A percentile compares a stretch with the other conserved stretches of the same genome.
Conservation (phyloP, 352 stramenopile genomes). For the Globisporangium canariense region DNA sequence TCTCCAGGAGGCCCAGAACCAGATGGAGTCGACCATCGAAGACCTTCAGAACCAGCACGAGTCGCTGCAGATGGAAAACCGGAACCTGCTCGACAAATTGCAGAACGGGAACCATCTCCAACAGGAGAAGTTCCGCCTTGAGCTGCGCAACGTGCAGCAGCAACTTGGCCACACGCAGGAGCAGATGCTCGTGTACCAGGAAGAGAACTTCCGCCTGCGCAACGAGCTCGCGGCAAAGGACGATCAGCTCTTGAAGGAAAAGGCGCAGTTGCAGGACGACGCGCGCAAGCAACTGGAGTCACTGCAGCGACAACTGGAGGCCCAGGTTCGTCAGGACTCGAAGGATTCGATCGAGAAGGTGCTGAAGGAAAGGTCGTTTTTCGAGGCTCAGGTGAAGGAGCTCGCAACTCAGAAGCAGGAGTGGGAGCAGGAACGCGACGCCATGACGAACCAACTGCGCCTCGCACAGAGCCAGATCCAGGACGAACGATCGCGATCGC, state of each 20-base stretch:
- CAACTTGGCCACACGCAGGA: conserved; percentile 62
- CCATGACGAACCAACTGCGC: conserved; percentile 43
- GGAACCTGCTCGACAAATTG: conserved; percentile 60
- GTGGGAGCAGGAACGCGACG: conserved; percentile 49
- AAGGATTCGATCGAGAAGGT: conserved; percentile 43
- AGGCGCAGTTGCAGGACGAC: conserved; percentile 52
- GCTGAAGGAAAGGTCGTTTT: conserved; percentile 35
- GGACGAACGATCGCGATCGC: conserved; percentile 50
- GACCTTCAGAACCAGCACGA: conserved; percentile 57
- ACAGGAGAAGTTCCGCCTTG: conserved; percentile 68
- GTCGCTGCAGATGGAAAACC: conserved; percentile 64
- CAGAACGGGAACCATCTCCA: conserved; percentile 65
- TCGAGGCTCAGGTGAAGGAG: conserved; percentile 48
- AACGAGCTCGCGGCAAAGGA: conserved; percentile 52
- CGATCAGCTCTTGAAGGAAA: conserved; percentile 53
- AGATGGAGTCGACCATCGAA: conserved; percentile 59
- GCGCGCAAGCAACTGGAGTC: conserved; percentile 55
- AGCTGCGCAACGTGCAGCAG: conserved; percentile 57
- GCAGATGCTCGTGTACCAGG: conserved; percentile 67
- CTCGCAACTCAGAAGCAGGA: conserved; percentile 40
- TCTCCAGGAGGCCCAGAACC: conserved; percentile 43
- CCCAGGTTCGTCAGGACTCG: conserved; percentile 56
- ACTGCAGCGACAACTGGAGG: conserved; percentile 51
- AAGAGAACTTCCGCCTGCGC: conserved; percentile 64
- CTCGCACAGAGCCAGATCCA: conserved; percentile 52